Evolutionary conservation across 805 yeast species (phyloP), one percentile per base, ranked within the genome.

Genomic region (Cyberlindnera galapagoensis): DNA sequence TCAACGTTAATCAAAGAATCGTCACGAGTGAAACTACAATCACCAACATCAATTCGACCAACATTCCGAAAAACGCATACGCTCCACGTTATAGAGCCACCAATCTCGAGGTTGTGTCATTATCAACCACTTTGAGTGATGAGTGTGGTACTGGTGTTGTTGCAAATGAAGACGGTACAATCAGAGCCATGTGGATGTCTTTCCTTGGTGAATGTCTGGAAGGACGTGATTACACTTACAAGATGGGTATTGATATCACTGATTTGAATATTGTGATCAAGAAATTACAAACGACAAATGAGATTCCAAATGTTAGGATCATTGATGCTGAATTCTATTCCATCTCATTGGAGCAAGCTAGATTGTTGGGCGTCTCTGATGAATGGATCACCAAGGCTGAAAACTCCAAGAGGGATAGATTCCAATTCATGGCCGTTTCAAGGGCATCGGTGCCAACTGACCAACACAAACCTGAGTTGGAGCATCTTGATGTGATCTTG

Each of bases 71-170:
- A 14, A 74, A 76, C 42, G 63, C 76, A 1, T 62, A 68, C 22
- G 63, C 80, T 9, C 96, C 96, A 17, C 72, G 92, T 38, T 87
- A 83, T 57, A 72, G 94, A 51, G 95, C 87, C 5, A 79, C 88
- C 4, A 86, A 86, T 50, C 58, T 86, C 28, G 95, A 85, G 49
- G 77, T 86, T 18, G 63, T 85, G 16, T 64, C 82, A 9, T 69
- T 85, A 26, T 95, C 88, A 49, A 78, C 84, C 24, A 75, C 73
- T 35, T 57, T 80, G 30, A 73, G 84, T 29, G 73, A 73, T 26
- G 85, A 81, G 40, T 84, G 94, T 57, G 73, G 71, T 18, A 71
- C 92, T 4, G 97, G 96, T 45, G 70, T 86, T 4, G 57, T 88
- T 26, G 79, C 82, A 5, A 87, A 83, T 52, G 57, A 67, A 25